These are phyloP conservation scores for Botryosphaeria dothidea DNA, from an alignment of 2,329 filamentous ascomycete species.

Conservation along the genomic window DNA sequence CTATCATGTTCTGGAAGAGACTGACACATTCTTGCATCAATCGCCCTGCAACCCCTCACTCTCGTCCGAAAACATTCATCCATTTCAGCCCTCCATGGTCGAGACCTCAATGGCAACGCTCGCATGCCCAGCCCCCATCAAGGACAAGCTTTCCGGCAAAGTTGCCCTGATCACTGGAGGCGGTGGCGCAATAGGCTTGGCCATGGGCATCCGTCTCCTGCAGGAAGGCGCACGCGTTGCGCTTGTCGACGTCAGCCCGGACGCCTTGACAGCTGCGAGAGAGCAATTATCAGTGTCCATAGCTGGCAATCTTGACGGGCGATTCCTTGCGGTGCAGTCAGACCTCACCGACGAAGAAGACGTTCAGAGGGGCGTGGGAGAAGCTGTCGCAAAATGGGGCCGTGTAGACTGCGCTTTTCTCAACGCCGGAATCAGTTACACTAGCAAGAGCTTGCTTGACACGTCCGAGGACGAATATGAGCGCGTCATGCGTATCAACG, in stretches of 20 bases:
- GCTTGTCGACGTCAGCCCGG: slow-evolving; percentile 36
- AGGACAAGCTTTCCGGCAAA: slow-evolving; percentile 33
- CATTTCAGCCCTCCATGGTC: background rate
- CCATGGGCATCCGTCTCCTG: slow-evolving; percentile 37
- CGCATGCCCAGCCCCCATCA: slow-evolving; percentile 27
- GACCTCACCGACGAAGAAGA: slow-evolving; percentile 38
- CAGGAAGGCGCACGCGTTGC: slow-evolving; percentile 40
- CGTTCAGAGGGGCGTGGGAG: slow-evolving; percentile 28
- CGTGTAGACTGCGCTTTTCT: slow-evolving; percentile 26
- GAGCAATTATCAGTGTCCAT: slow-evolving; percentile 20
- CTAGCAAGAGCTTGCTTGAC: slow-evolving; percentile 37
- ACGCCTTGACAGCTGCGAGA: slow-evolving; percentile 29
- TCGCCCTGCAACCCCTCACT: too few relatives aligned
- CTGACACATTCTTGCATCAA: background rate
- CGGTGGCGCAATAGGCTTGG: slow-evolving; percentile 35
- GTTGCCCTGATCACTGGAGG: slow-evolving; percentile 37
- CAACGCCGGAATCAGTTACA: slow-evolving; percentile 21
- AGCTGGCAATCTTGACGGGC: slow-evolving; percentile 26
- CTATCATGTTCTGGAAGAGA: background rate
- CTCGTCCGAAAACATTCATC: background rate
- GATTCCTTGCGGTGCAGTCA: slow-evolving; percentile 28
- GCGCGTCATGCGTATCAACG: slow-evolving; percentile 39
- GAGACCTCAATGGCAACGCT: background rate
- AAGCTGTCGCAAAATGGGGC: slow-evolving; percentile 31
- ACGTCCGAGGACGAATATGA: slow-evolving; percentile 38